phyloP scores from a whole-genome alignment of 768 basidiomycete species.

The Boletus rubroflammeus region DNA sequence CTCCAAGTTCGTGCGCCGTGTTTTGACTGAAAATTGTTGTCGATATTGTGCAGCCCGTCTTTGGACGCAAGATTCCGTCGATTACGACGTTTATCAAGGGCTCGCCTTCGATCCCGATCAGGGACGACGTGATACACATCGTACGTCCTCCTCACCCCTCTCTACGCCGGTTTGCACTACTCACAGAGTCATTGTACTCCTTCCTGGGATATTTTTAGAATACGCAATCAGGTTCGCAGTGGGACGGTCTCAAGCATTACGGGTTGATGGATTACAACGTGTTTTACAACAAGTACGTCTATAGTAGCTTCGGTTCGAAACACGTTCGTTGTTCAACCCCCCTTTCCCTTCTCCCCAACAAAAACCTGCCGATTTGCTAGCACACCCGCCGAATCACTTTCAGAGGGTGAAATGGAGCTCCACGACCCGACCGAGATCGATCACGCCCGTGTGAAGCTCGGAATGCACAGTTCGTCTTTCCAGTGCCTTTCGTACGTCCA shows the following conservation, averaged over 20 bases:
- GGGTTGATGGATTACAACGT: constrained; percentile 49
- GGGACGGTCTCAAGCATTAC: constrained; percentile 65
- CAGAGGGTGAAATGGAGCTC: constrained; percentile 43
- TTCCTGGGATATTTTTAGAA: constrained; percentile 39
- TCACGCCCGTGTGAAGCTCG: constrained; percentile 46
- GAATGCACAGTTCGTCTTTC: constrained; percentile 60
- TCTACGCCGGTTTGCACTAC: no score
- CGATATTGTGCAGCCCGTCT: constrained; percentile 47
- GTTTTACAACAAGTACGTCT: constrained; percentile 58
- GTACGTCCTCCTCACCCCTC: constrained; percentile 26
- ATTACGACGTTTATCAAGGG: constrained; percentile 38
- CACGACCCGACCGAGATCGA: constrained; percentile 49
- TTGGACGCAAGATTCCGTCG: constrained; percentile 51
- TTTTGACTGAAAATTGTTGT: not conserved
- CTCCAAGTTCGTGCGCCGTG: not conserved
- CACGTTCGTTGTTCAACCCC: not conserved
- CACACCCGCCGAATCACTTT: constrained; percentile 41
- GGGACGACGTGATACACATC: constrained; percentile 54
- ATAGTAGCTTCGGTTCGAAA: not conserved
- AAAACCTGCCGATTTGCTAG: constrained; percentile 24
- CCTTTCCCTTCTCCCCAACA: no score
- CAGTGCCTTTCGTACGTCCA: not conserved
- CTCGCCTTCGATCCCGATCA: constrained; percentile 15
- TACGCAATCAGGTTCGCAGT: constrained; percentile 67
- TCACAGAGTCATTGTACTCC: not conserved